Evolutionary conservation across 2,329 filamentous ascomycete genomes (phyloP).

Genomic region (Trichoderma sp.): DNA sequence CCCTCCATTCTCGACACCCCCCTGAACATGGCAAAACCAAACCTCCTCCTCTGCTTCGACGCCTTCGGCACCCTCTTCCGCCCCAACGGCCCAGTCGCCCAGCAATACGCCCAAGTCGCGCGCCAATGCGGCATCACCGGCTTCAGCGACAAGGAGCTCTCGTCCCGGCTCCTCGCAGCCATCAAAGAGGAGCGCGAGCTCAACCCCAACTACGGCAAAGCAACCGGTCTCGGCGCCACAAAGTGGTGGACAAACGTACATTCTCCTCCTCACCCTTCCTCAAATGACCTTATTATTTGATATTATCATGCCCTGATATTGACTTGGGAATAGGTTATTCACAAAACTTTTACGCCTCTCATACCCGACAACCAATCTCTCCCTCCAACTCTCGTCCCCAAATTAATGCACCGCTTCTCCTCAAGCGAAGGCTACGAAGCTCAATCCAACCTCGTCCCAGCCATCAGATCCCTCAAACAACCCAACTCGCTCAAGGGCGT

Average conservation of each 20-base stretch:
- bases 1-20: neutral
- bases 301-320: neutral
- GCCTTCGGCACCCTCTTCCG: slow-evolving; percentile 66
- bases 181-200: slow-evolving; percentile 50
- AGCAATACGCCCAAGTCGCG: slow-evolving; percentile 59
- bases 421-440: slow-evolving; percentile 56
- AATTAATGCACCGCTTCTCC: slow-evolving; percentile 56
- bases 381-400: slow-evolving; percentile 49
- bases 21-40: slow-evolving; percentile 36
- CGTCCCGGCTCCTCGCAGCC: slow-evolving; percentile 42
- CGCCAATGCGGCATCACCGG: slow-evolving; percentile 51
- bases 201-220: slow-evolving; percentile 63
- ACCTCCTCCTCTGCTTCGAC: slow-evolving; percentile 63
- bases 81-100: slow-evolving; percentile 52
- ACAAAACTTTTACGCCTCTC: slow-evolving; percentile 54
- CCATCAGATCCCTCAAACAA: slow-evolving; percentile 47
- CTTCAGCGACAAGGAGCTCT: slow-evolving; percentile 47
- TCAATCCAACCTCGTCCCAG: slow-evolving; percentile 48
- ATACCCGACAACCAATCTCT: slow-evolving; percentile 39
- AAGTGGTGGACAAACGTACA: slow-evolving; percentile 64
- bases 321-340: slow-evolving; percentile 50
- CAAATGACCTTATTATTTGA: neutral
- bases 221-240: slow-evolving; percentile 52
- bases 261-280: slow-evolving; percentile 10
- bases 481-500: slow-evolving; percentile 33